These are phyloP conservation scores for Starmera pachycereana DNA, from an alignment of 805 yeast species.

Conservation along the genomic window DNA sequence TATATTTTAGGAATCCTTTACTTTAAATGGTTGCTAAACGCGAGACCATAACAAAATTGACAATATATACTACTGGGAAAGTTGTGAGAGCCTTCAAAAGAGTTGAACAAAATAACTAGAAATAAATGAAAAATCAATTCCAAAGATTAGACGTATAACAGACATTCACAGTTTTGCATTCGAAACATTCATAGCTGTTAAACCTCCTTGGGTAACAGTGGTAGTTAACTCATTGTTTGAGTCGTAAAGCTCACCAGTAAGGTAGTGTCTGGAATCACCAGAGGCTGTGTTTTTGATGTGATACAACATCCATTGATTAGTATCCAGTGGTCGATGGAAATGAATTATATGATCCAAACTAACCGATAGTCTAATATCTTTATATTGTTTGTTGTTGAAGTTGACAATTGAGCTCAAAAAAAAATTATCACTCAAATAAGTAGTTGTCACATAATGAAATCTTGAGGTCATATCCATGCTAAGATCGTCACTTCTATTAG, in stretches of 20 bases:
- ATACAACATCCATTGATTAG: conserved; percentile 42
- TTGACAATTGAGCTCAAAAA: conserved; percentile 43
- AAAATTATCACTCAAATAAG: conserved; percentile 49
- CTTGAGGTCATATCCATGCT: conserved; percentile 18
- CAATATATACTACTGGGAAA: no score
- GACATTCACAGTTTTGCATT: no score
- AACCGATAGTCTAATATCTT: conserved; percentile 40
- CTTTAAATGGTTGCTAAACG: no score
- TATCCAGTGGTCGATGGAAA: conserved; percentile 44
- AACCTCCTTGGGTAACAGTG: conserved; percentile 57
- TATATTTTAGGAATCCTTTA: no score
- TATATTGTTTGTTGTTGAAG: conserved; percentile 34
- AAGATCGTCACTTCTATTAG: background rate
- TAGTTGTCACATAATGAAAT: conserved; percentile 45
- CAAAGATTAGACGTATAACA: no score
- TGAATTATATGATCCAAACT: conserved; percentile 60
- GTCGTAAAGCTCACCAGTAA: conserved; percentile 47
- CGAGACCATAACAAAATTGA: no score
- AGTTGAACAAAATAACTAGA: no score
- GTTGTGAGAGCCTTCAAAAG: no score
- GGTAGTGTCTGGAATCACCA: conserved; percentile 40
- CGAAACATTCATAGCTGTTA: conserved; percentile 19
- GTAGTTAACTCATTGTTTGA: conserved; percentile 43
- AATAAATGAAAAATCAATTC: no score
- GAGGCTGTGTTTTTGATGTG: conserved; percentile 39